Conservation (phyloP, 345 rosid genomes). For the Brassica juncea region DNA sequence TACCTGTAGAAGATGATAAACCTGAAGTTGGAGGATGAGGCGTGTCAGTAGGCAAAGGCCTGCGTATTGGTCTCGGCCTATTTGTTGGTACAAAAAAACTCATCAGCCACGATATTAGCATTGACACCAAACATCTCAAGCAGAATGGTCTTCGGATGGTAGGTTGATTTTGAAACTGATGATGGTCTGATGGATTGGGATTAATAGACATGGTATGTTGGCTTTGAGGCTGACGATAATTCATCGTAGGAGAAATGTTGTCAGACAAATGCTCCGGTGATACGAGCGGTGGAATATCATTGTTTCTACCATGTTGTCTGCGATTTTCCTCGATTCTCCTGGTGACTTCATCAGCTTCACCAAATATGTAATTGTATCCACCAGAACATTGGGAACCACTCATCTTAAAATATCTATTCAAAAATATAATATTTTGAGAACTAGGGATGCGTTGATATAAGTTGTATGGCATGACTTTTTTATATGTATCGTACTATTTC, state of each 20-base stretch:
- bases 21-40: neutral
- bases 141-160: neutral
- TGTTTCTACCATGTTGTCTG: neutral
- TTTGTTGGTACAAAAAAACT: neutral
- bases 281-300: neutral
- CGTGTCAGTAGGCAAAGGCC: neutral
- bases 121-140: neutral
- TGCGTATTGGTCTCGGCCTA: neutral
- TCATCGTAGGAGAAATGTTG: neutral
- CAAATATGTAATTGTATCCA: constrained; percentile 19
- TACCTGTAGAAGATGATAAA: neutral
- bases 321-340: neutral
- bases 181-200: constrained; percentile 1
- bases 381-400: neutral
- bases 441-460: neutral
- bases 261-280: neutral
- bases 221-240: neutral
- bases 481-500: neutral
- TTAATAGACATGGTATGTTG: neutral
- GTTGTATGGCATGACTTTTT: neutral
- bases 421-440: neutral
- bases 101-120: neutral
- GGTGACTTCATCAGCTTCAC: constrained; percentile 33
- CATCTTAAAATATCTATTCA: constrained; percentile 8
- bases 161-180: constrained; percentile 5